Conservation (phyloP, 352 stramenopile genomes). For the Aphanomyces stellatus region DNA sequence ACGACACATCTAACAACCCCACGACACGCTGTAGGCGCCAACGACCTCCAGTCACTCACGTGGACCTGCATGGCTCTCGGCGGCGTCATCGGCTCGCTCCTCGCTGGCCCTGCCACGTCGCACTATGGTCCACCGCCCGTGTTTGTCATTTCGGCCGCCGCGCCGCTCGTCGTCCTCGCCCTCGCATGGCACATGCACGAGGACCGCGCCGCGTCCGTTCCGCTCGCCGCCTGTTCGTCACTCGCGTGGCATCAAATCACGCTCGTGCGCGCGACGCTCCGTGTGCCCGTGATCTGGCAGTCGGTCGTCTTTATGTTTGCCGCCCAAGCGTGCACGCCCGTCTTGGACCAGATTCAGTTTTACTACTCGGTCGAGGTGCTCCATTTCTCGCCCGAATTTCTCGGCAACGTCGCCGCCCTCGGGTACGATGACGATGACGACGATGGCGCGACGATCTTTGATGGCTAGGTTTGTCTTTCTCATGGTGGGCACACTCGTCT, state of each 20-base stretch:
- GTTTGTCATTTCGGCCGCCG: conserved; percentile 86
- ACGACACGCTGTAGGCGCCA: conserved; percentile 59
- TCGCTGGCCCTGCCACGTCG: conserved; percentile 86
- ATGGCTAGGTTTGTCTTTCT: conserved; percentile 42
- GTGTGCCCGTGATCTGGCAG: conserved; percentile 86
- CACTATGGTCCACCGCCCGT: conserved; percentile 86
- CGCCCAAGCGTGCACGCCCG: conserved; percentile 88
- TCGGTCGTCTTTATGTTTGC: conserved; percentile 94
- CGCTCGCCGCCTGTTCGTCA: neutral
- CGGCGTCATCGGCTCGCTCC: conserved; percentile 89
- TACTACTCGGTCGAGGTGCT: conserved; percentile 95
- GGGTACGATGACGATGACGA: conserved; percentile 29
- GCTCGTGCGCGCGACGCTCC: neutral
- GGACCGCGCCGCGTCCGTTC: conserved; percentile 25
- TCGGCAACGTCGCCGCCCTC: conserved; percentile 79
- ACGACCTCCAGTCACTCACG: conserved; percentile 92
- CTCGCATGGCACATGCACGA: conserved; percentile 89
- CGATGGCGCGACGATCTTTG: neutral
- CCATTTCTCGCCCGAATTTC: conserved; percentile 91
- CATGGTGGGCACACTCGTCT: conserved; percentile 68
- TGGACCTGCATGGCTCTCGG: conserved; percentile 90
- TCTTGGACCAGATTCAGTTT: conserved; percentile 92
- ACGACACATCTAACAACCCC: neutral
- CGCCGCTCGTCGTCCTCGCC: conserved; percentile 84
- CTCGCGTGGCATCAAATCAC: neutral